These are phyloP conservation scores for Mycosarcoma mackinlayi DNA, from an alignment of 1,284 basidiomycete species.

Conservation along the genomic window DNA sequence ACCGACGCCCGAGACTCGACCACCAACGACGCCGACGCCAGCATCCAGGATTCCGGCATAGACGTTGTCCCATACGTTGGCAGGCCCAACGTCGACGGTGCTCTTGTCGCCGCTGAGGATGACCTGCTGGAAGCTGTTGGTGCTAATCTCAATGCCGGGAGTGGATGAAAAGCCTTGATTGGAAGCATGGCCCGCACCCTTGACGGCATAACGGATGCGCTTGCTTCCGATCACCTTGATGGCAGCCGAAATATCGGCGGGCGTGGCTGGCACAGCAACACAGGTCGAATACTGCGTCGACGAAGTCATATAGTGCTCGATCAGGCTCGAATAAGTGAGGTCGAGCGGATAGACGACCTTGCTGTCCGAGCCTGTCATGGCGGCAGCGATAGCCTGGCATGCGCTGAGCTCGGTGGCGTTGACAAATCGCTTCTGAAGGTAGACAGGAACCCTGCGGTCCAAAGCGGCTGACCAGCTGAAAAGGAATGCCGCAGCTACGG, in stretches of 20 bases:
- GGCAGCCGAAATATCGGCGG: slow-evolving; percentile 42
- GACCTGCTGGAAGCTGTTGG: slow-evolving; percentile 48
- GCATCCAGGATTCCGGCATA: slow-evolving; percentile 37
- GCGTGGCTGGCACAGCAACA: slow-evolving; percentile 39
- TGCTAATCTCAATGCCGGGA: slow-evolving; percentile 50
- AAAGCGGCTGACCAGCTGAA: slow-evolving; percentile 34
- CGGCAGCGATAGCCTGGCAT: slow-evolving; percentile 33
- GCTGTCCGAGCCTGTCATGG: slow-evolving; percentile 18
- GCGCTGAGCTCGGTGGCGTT: slow-evolving; percentile 42
- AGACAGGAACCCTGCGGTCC: slow-evolving; percentile 13
- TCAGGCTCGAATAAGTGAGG: slow-evolving; percentile 23
- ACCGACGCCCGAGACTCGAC: slow-evolving; percentile 56
- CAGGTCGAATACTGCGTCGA: slow-evolving; percentile 42
- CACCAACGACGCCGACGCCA: slow-evolving; percentile 48
- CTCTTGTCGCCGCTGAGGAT: slow-evolving; percentile 42
- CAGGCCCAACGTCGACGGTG: slow-evolving; percentile 52
- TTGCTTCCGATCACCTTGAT: slow-evolving; percentile 51
- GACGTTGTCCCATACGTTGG: slow-evolving; percentile 56
- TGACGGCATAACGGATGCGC: slow-evolving; percentile 53
- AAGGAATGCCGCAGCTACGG: slow-evolving; percentile 25
- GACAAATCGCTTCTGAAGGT: slow-evolving; percentile 29
- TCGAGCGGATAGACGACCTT: slow-evolving; percentile 37
- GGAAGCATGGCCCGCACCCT: slow-evolving; percentile 48
- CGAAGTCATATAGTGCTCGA: slow-evolving; percentile 45
- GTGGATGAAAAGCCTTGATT: slow-evolving; percentile 58